Conservation (phyloP, 2,329 filamentous ascomycete genomes). For the Xylaria sp. region DNA sequence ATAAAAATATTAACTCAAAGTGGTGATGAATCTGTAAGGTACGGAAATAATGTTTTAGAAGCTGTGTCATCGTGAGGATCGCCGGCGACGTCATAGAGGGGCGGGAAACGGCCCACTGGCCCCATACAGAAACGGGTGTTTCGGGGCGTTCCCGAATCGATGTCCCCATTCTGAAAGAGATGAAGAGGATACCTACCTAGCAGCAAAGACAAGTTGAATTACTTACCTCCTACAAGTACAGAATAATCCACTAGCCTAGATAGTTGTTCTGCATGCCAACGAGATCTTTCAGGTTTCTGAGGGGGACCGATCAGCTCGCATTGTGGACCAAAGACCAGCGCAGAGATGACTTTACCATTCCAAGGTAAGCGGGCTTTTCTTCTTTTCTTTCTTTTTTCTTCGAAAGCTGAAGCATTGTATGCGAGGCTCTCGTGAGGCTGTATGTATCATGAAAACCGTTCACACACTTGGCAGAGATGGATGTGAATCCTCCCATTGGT, state of each 20-base stretch:
- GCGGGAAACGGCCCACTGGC: constrained; percentile 24
- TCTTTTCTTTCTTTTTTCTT: background rate
- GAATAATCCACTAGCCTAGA: background rate
- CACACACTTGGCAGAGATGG: background rate
- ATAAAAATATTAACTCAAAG: background rate
- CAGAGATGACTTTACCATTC: constrained; percentile 1
- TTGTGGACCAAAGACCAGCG: constrained; percentile 11
- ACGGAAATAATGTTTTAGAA: constrained; percentile 6
- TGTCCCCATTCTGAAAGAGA: background rate
- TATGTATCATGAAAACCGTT: constrained; percentile 3
- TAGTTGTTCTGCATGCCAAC: constrained; percentile 5
- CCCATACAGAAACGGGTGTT: constrained; percentile 13
- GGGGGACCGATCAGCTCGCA: constrained; percentile 7
- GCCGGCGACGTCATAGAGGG: constrained; percentile 29
- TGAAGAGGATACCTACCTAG: background rate
- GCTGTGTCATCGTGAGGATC: constrained; percentile 12
- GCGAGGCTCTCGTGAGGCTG: constrained; percentile 17
- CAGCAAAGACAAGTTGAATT: constrained; percentile 7
- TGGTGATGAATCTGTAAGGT: background rate
- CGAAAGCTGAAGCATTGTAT: background rate
- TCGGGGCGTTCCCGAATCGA: constrained; percentile 19
- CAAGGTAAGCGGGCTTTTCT: background rate
- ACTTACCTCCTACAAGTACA: no score
- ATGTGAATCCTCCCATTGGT: background rate
- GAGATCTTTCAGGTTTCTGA: constrained; percentile 23